Percentiles rank a stretch among this genome's conserved stretches.
phyloP scores from a whole-genome alignment of 306 rosid genomes.

The Trichosanthes cucumerina region DNA sequence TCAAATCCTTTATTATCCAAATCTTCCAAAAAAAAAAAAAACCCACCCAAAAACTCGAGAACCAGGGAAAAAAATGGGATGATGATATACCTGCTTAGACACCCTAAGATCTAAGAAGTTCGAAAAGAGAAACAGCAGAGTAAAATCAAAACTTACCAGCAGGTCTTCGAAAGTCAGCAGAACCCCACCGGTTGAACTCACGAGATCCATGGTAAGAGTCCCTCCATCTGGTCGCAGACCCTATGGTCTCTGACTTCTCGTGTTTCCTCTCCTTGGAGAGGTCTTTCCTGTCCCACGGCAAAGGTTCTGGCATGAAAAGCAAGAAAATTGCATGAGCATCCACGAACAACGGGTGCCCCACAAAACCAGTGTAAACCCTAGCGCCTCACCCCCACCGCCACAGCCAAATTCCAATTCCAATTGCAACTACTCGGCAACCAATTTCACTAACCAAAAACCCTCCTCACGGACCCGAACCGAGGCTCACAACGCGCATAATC shows the following conservation, averaged over 20 bases:
- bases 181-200: constrained; percentile 69
- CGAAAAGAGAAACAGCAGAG: background rate
- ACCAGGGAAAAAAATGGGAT: background rate
- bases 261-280: constrained; percentile 97
- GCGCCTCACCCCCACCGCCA: background rate
- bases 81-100: background rate
- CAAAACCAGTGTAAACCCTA: background rate
- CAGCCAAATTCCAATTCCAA: background rate
- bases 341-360: constrained; percentile 11
- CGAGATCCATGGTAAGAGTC: constrained; percentile 69
- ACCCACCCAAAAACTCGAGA: background rate
- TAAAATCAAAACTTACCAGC: constrained; percentile 36
- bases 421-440: background rate
- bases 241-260: constrained; percentile 78
- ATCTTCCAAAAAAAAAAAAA: background rate
- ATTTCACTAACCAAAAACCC: background rate
- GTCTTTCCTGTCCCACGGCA: constrained; percentile 98
- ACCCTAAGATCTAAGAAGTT: background rate
- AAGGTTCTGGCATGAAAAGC: constrained; percentile 92
- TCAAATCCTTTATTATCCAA: background rate
- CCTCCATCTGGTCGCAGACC: constrained; percentile 81
- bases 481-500: constrained; percentile 13
- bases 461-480: constrained; percentile 22
- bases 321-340: constrained; percentile 75
- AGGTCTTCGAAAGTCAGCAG: constrained; percentile 74